Conservation (phyloP, 495 filamentous ascomycete species). For the Annulohypoxylon maeteangense region DNA sequence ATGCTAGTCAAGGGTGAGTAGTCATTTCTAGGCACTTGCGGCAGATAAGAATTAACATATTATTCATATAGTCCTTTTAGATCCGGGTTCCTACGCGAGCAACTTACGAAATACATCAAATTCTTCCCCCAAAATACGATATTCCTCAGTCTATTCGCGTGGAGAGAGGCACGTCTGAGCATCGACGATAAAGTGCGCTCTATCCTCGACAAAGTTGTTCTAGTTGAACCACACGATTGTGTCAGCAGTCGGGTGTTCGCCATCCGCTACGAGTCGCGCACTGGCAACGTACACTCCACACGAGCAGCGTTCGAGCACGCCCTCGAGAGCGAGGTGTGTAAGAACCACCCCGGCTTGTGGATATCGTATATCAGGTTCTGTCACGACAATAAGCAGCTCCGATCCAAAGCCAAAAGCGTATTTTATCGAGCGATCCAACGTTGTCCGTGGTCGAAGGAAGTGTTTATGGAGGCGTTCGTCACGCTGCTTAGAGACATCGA, state of each 20-base stretch:
- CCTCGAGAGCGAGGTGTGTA: constrained; percentile 55
- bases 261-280: constrained; percentile 71
- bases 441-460: constrained; percentile 81
- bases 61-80: constrained; percentile 62
- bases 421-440: constrained; percentile 75
- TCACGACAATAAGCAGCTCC: constrained; percentile 31
- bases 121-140: constrained; percentile 81
- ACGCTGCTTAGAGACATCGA: constrained; percentile 45
- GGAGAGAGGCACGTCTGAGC: constrained; percentile 73
- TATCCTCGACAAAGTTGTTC: constrained; percentile 61
- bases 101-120: constrained; percentile 67
- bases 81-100: constrained; percentile 68
- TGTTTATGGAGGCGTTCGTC: constrained; percentile 70
- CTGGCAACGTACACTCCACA: constrained; percentile 68
- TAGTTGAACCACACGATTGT: constrained; percentile 54
- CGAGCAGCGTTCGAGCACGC: constrained; percentile 78
- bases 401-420: constrained; percentile 56
- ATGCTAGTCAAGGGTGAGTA: constrained; percentile 64
- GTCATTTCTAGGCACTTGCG: constrained; percentile 12
- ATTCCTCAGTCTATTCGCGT: constrained; percentile 75
- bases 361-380: constrained; percentile 71
- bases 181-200: constrained; percentile 78
- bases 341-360: constrained; percentile 68
- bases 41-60: constrained; percentile 26
- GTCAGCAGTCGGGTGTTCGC: constrained; percentile 71